Evolutionary conservation across 139 green algal species (phyloP).

Genomic region (Closterium sp.): DNA sequence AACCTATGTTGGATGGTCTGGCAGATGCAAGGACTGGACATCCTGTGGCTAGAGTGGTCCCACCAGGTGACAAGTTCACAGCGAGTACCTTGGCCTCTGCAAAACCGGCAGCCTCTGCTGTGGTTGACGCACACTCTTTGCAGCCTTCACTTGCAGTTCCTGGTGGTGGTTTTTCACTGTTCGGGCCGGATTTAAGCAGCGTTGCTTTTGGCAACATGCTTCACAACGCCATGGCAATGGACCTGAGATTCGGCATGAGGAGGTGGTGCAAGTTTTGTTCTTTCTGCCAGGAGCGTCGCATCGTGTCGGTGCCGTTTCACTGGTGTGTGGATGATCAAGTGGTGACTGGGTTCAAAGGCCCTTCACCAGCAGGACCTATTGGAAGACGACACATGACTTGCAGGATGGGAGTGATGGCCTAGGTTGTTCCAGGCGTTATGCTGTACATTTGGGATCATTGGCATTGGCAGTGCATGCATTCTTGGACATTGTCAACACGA

Average conservation of each 20-base stretch:
- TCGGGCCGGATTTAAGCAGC: neutral
- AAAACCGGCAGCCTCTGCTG: neutral
- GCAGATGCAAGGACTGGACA: neutral
- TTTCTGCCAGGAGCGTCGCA: slow-evolving; percentile 8
- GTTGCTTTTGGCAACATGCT: slow-evolving; percentile 8
- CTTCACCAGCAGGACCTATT: slow-evolving; percentile 38
- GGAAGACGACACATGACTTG: neutral
- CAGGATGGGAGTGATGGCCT: neutral
- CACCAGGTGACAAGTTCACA: neutral
- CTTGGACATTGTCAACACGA: too few relatives aligned
- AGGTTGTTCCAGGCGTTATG: neutral
- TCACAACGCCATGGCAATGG: neutral
- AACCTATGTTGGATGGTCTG: neutral
- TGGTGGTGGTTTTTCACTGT: neutral
- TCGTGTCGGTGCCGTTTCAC: slow-evolving; percentile 17
- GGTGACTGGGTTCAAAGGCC: slow-evolving; percentile 26
- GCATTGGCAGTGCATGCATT: neutral
- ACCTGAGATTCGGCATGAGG: neutral
- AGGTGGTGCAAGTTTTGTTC: slow-evolving; percentile 29
- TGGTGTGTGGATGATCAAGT: slow-evolving; percentile 43
- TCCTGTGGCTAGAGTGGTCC: neutral
- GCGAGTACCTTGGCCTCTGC: neutral
- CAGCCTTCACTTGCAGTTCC: neutral
- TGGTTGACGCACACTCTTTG: neutral
- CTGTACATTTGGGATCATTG: neutral